Percentiles rank a stretch among this genome's conserved stretches.
These are phyloP conservation scores for Cynanchum wilfordii DNA, from an alignment of 257 asterid species.

Conservation along the genomic window DNA sequence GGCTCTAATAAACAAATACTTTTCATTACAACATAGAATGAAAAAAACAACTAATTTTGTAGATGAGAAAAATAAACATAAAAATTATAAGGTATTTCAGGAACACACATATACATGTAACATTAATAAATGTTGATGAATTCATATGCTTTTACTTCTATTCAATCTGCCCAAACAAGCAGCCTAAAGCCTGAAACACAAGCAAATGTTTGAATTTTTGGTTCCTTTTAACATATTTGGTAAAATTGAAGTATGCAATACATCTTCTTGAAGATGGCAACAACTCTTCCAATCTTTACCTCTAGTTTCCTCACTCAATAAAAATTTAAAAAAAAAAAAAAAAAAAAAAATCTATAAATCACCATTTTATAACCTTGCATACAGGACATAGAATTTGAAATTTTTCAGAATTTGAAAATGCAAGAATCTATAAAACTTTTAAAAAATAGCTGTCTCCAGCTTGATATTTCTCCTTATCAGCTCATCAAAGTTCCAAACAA, in stretches of 20 bases:
- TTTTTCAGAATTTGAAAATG: not conserved
- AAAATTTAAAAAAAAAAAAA: not conserved
- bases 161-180: not conserved
- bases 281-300: not conserved
- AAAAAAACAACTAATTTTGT: not conserved
- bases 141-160: not conserved
- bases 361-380: not conserved
- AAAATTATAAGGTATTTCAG: not conserved
- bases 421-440: not conserved
- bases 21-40: not conserved
- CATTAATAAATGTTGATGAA: not conserved
- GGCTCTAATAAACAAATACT: not conserved
- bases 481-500: not conserved
- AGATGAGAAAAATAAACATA: not conserved
- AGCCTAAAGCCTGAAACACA: not conserved
- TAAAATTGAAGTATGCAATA: not conserved
- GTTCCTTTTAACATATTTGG: not conserved
- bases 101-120: not conserved
- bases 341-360: not conserved
- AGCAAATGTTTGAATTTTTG: not conserved
- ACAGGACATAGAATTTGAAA: not conserved
- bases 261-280: not conserved
- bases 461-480: not conserved
- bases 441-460: not conserved
- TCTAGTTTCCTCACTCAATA: not conserved